Evolutionary conservation across 176 grass and related monocot species (phyloP), one percentile per base, ranked within the genome.

Genomic region (Avena eriantha): DNA sequence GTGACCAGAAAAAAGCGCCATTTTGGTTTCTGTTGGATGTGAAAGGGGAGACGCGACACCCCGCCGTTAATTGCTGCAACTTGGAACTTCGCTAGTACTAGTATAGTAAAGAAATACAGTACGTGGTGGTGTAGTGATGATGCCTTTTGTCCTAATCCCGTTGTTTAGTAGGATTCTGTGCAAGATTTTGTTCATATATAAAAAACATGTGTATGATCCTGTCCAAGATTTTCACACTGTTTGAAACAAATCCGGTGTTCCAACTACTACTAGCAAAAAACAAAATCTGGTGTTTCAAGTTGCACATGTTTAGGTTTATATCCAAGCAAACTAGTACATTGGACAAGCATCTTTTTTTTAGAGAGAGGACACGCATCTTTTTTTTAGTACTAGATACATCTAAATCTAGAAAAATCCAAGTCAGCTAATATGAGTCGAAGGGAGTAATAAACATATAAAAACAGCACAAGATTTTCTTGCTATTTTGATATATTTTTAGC

Each of bases 11-110:
- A 83, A 86, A 51, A 16, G 51, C 45, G 73, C 10, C 73, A 16
- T 84, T 82, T 84, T 78, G 84, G 80, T 26, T 69, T 79, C 77
- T 11, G 55, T 83, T 83, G 84, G 84, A 79, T 87, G 89, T 87
- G 89, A 90, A 86, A 87, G 43, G 73, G 55, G 61, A 10, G 65
- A 79, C 46, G 43, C 41, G 43, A 39, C 69, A 73, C 74, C 5
- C 46, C 84, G 84, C 89, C 84, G 79, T 43, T 48, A 79, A 78
- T 78, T 17, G 16, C 39, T 31, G 47, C 73, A 76, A 76, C 48
- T 76, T 76, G 73, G 71, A 69, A 21, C 34, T 69, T 41, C 3
- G 67, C 67, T 10, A n/a, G n/a, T n/a, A n/a, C n/a, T n/a, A n/a
- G n/a, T n/a, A n/a, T 29, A 29, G 29, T 29, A 69, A 58, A 58